Percentiles rank a stretch among this genome's conserved stretches.
Conservation (phyloP, 192 early-diverging fungal species). For the Coemansia reversa region DNA sequence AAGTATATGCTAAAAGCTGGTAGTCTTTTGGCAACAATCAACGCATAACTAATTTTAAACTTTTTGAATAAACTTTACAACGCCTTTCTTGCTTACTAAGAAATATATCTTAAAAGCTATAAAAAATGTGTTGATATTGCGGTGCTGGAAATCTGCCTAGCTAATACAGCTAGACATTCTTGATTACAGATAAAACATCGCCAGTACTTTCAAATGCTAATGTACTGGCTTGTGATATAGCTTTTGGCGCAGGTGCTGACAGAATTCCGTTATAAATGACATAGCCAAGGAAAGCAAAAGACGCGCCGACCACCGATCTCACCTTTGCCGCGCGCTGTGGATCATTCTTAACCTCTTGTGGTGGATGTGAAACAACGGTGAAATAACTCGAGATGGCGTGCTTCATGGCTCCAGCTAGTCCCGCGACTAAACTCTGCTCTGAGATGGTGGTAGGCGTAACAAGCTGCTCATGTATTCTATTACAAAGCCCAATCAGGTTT, state of each 20-base stretch:
- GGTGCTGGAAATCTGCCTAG: neutral
- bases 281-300: slow-evolving; percentile 41
- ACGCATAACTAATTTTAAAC: neutral
- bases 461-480: slow-evolving; percentile 36
- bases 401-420: slow-evolving; percentile 16
- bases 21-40: slow-evolving; percentile 3
- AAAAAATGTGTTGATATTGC: neutral
- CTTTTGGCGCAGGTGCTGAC: slow-evolving; percentile 7
- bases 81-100: neutral
- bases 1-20: slow-evolving; percentile 5
- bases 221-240: neutral
- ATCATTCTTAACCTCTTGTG: neutral
- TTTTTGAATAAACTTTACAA: neutral
- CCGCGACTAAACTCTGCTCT: slow-evolving; percentile 20
- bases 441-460: slow-evolving; percentile 13
- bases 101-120: neutral
- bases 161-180: neutral
- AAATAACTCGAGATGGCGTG: slow-evolving; percentile 17
- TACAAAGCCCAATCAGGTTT: slow-evolving; percentile 33
- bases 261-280: slow-evolving; percentile 39
- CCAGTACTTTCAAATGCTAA: neutral
- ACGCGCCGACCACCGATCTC: slow-evolving; percentile 18
- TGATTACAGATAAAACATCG: slow-evolving; percentile 2
- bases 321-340: slow-evolving; percentile 23
- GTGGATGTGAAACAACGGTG: neutral